Evolutionary conservation across 208 protist species (phyloP), one percentile per base, ranked within the genome.

Genomic region (Wallacemonas collosoma): DNA sequence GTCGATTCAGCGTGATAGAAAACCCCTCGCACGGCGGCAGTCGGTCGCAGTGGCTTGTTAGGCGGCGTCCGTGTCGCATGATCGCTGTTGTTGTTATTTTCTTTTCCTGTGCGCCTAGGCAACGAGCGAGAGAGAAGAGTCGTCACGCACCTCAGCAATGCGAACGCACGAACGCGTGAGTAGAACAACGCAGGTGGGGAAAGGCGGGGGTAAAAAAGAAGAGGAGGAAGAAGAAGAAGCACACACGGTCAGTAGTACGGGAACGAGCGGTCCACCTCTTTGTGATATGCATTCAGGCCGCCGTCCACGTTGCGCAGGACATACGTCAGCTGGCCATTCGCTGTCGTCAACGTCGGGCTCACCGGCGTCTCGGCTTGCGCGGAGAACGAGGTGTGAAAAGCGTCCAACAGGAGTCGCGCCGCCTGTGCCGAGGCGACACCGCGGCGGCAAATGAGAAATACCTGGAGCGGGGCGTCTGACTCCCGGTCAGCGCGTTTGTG

Each of bases 391-490:
- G 60, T n/a, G 11, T n/a, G 17, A 1, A 71, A 15, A 60, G 56
- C 65, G 51, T 50, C 12, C 3, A 76, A 50, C 64, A 97, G 80
- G 1, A 97, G 58, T 41, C 81, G 12, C 1, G 79, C 72, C 0
- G 90, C 85, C 43, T 85, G 68, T 3, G 76, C 79, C 0, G 90
- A 95, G 14, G 86, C 75, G 38, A 95, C 76, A 17, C 93, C 93
- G 57, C 93, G 89, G n/a, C 93, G 87, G 57, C 93, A 97, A 2
- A 97, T 12, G 53, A 97, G 65, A 76, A 79, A 91, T 2, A 88
- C 71, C 14, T 55, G 51, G 14, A 35, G 53, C 14, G 53, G 53
- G 26, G 5, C 48, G 41, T 39, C 44, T 40, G 17, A 14, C 0
- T 5, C 53, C 15, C 15, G 39, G 41, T 36, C 9, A 36, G 56